Conservation (phyloP, 106 monocot species). For the Allium sativum region DNA sequence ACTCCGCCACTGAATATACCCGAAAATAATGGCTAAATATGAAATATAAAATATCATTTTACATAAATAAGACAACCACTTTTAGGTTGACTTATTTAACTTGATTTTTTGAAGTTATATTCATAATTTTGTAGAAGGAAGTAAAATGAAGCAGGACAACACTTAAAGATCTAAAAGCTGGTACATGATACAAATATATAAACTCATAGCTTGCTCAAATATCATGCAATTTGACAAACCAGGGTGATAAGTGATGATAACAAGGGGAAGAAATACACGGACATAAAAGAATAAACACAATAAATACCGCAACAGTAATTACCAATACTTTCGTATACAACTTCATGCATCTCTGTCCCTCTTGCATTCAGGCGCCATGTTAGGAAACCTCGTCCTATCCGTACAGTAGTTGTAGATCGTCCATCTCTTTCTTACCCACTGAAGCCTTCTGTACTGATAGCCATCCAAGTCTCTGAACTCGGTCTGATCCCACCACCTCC, state of each 20-base stretch:
- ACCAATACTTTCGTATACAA: background rate
- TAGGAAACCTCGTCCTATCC: conserved; percentile 8
- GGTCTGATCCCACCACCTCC: conserved; percentile 20
- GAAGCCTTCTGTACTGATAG: conserved; percentile 11
- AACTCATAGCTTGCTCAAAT: no score
- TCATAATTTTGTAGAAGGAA: no score
- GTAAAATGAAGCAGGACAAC: no score
- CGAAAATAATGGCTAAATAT: no score
- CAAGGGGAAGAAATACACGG: background rate
- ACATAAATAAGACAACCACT: no score
- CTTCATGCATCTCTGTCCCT: conserved; percentile 10
- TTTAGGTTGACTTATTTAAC: no score
- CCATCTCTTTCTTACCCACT: conserved; percentile 11
- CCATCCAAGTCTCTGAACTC: conserved; percentile 20
- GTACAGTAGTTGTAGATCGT: conserved; percentile 26
- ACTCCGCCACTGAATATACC: no score
- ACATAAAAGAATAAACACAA: background rate
- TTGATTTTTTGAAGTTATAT: no score
- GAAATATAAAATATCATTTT: no score
- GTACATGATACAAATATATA: no score
- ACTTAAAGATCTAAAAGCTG: no score
- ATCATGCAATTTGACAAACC: background rate
- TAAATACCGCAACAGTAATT: background rate
- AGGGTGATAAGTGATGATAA: background rate
- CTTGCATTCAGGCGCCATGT: conserved; percentile 12